Base-by-base conservation (phyloP, 169 alveolate genomes). In the Eimeria falciformis region DNA sequence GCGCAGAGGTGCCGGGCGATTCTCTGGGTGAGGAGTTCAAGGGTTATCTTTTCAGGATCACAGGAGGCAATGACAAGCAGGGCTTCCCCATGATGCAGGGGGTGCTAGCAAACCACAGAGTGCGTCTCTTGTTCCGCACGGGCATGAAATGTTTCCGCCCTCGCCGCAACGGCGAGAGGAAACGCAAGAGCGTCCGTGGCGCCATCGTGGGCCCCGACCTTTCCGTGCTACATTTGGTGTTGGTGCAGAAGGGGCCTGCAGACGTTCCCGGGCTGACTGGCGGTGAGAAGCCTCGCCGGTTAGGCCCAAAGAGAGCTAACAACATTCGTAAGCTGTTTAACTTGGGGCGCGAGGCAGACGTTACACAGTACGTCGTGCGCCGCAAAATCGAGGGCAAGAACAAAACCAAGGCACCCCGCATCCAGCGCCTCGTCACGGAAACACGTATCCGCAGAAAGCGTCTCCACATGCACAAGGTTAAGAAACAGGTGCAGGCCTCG, bases 31-130 rank as follows among this genome's bases (percentile, higher is more conserved):
- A 98, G 43, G 99, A 98, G 96, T 99, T 96, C 95, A 97, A 97
- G 95, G 99, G 99, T 45, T 98, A 98, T 96, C 96, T 98, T 66
- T 97, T 99, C 97, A 96, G 97, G 92, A 97, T 97, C 75, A 95
- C 98, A 7, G 96, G 96, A n/a, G 99, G 99, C 78, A 99, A 98
- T 96, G 99, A 99, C 97, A 99, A 99, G 96, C 99, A 99, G 96
- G 99, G 99, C 50, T 99, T 99, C 97, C 99, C 99, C 79, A 99
- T 99, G 99, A 97, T 98, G 98, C 99, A 98, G 96, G 99, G 99
- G 69, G 99, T 99, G 92, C 94, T 99, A 66, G 94, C 96, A 43
- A 95, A 97, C 94, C 55, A 91, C 65, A 95, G 99, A 17, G 99
- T 97, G 14, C 96, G 98, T 78, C 95, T 98, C 17, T 95, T 98